Base-by-base conservation (phyloP, 352 stramenopile species). In the Globisporangium splendens region DNA sequence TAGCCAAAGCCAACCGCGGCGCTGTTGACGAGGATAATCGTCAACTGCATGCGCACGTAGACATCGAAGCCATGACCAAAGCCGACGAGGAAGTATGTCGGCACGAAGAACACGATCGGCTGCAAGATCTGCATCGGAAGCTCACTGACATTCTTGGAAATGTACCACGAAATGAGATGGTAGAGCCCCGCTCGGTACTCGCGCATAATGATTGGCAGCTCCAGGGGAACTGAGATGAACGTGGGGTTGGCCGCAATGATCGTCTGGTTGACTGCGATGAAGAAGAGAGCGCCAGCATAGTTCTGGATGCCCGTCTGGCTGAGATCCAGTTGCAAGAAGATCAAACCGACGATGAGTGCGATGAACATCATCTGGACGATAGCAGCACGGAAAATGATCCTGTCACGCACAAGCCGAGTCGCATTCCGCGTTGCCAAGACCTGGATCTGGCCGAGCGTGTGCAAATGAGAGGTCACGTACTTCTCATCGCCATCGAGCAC, bases 71-170 rank as follows among this genome's bases (percentile, higher is more conserved):
- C 66, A 22, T 72, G 55, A 8, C 60, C 63, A 31, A 87, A 70
- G 13, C 74, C 72, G 46, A 85, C 71, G 21, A 85, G 43, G 8
- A 79, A 66, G 46, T 78, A 81, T 2, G 54, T 38, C 0, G 72
- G 73, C 0, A 68, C 57, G 28, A 86, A 75, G 13, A 61, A 65
- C 1, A 83, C 31, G 8, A 80, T 72, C 13, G 76, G 71, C 7
- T 79, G 54, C 3, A 86, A 10, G 3, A 86, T 42, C 50, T 83
- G 76, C 62, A 73, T 68, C 3, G 62, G 66, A 0, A 83, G n/a
- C 51, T 86, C 76, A 31, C 70, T 83, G 24, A 78, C 8, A 50
- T 82, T 82, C 52, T 86, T 86, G 21, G 73, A 56, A 0, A 81
- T 2, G 15, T 79, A 86, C 76, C 76, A 86, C 0, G 68, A 58